phyloP scores from a whole-genome alignment of 129 eudicot genomes.

The Saussurea involucrata region DNA sequence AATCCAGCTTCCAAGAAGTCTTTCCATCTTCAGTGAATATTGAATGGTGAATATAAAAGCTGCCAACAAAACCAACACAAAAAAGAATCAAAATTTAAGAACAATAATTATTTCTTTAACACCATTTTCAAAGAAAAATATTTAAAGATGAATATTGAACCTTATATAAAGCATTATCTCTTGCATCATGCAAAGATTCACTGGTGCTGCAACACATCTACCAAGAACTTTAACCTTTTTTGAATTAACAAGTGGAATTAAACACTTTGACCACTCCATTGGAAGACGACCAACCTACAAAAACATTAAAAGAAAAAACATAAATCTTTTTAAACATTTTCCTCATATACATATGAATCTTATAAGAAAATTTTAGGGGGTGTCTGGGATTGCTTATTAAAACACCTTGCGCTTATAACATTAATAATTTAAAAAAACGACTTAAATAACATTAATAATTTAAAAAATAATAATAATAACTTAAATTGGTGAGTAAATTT shows the following conservation, averaged over 20 bases:
- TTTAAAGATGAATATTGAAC: slow-evolving; percentile 13
- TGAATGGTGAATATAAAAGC: slow-evolving; percentile 70
- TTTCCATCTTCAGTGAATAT: slow-evolving; percentile 47
- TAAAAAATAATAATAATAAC: too few species aligned
- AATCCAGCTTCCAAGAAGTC: slow-evolving; percentile 67
- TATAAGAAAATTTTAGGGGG: neutral
- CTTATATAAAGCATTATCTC: slow-evolving; percentile 75
- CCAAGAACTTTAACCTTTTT: slow-evolving; percentile 69
- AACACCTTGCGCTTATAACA: too few species aligned
- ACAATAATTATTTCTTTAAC: neutral
- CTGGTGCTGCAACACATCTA: slow-evolving; percentile 72
- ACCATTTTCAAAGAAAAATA: neutral
- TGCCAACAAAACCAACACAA: slow-evolving; percentile 20
- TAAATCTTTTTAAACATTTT: neutral
- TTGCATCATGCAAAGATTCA: slow-evolving; percentile 51
- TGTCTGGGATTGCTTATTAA: too few species aligned
- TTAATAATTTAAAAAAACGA: too few species aligned
- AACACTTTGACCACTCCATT: slow-evolving; percentile 84
- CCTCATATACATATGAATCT: neutral
- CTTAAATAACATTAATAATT: too few species aligned
- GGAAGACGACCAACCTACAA: slow-evolving; percentile 77
- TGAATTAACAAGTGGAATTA: slow-evolving; percentile 80
- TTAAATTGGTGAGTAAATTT: too few species aligned
- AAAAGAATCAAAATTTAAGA: neutral
- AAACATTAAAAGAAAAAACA: neutral